phyloP scores from a whole-genome alignment of 73 alveolate genomes.

The Paramecium caudatum region DNA sequence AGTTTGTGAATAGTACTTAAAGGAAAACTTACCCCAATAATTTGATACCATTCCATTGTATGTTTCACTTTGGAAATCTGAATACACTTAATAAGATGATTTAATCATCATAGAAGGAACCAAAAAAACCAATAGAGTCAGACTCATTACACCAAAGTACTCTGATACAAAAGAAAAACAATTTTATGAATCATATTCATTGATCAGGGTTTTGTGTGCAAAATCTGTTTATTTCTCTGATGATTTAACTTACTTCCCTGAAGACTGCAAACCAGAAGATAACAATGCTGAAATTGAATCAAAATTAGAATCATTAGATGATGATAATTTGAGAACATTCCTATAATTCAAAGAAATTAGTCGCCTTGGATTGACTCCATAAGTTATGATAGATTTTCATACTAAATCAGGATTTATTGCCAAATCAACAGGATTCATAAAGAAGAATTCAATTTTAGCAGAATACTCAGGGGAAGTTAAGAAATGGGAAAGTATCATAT shows the following conservation, averaged over 20 bases:
- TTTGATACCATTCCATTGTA: background rate
- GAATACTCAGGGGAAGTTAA: constrained; percentile 56
- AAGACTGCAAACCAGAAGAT: constrained; percentile 38
- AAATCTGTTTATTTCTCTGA: constrained; percentile 52
- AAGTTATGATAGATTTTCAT: constrained; percentile 28
- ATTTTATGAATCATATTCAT: constrained; percentile 6
- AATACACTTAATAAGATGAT: constrained; percentile 28
- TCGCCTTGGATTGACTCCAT: constrained; percentile 12
- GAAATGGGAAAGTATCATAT: constrained; percentile 13
- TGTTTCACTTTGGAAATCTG: constrained; percentile 24
- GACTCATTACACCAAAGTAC: constrained; percentile 4
- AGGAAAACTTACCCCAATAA: constrained; percentile 6
- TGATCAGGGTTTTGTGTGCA: constrained; percentile 19
- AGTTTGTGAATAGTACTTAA: constrained; percentile 21
- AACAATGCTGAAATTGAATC: constrained; percentile 4
- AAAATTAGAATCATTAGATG: constrained; percentile 9
- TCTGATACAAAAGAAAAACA: background rate
- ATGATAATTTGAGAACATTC: background rate
- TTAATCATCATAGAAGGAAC: background rate
- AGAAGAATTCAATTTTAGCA: background rate
- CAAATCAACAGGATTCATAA: constrained; percentile 36
- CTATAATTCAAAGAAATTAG: background rate
- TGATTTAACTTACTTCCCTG: background rate
- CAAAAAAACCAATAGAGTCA: background rate
- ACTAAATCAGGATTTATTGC: constrained; percentile 38